These are phyloP conservation scores for Ballota nigra DNA, from an alignment of 257 asterid genomes.

Conservation along the genomic window DNA sequence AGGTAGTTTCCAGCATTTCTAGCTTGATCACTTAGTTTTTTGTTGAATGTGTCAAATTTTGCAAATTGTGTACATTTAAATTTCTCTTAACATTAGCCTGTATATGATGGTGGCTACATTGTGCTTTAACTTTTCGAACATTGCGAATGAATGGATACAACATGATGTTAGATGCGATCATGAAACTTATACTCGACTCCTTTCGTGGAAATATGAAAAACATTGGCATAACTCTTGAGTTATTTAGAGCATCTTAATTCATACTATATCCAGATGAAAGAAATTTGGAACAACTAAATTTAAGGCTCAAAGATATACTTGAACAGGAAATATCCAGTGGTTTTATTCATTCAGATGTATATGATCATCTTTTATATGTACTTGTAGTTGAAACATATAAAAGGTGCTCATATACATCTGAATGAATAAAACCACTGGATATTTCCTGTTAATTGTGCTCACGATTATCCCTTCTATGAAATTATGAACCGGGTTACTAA, in stretches of 20 bases:
- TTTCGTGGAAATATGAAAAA: constrained; percentile 45
- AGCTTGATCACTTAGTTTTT: neutral
- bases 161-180: constrained; percentile 59
- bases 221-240: constrained; percentile 46
- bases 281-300: constrained; percentile 42
- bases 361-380: no score
- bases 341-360: constrained; percentile 53
- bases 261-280: constrained; percentile 51
- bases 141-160: constrained; percentile 70
- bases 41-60: neutral
- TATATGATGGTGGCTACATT: constrained; percentile 76
- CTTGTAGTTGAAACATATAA: constrained; percentile 14
- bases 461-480: constrained; percentile 62
- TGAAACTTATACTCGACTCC: constrained; percentile 42
- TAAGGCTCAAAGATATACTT: constrained; percentile 46
- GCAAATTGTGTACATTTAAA: neutral
- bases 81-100: constrained; percentile 35
- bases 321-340: constrained; percentile 41
- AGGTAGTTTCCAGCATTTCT: constrained; percentile 40
- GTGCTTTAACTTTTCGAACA: constrained; percentile 73
- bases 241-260: constrained; percentile 64
- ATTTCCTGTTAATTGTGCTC: constrained; percentile 46
- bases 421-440: constrained; percentile 28
- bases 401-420: no score
- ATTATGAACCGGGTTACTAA: constrained; percentile 54